These are phyloP conservation scores for Pythium folliculosum DNA, from an alignment of 352 stramenopile species.

Conservation along the genomic window DNA sequence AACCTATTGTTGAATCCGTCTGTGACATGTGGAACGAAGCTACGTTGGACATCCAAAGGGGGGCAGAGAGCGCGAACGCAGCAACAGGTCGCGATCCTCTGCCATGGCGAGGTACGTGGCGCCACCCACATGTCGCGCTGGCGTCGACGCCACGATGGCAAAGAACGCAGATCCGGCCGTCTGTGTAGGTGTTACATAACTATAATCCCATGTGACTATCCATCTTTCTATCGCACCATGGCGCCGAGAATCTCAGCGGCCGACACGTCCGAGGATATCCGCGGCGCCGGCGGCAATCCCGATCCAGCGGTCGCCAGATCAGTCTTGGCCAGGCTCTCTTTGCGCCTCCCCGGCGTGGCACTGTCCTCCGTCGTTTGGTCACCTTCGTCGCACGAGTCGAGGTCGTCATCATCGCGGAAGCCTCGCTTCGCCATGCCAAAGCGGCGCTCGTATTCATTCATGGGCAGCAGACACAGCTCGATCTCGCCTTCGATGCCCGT, in stretches of 20 bases:
- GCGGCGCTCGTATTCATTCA: slow-evolving; percentile 71
- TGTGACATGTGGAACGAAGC: slow-evolving; percentile 19
- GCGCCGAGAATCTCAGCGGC: background rate
- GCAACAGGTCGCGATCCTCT: too few species aligned
- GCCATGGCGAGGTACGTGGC: too few species aligned
- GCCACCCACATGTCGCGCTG: background rate
- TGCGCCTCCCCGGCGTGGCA: background rate
- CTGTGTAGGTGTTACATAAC: background rate
- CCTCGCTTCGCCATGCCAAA: slow-evolving; percentile 45
- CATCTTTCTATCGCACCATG: background rate
- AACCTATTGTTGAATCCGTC: background rate
- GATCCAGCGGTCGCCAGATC: background rate
- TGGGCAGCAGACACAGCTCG: slow-evolving; percentile 79
- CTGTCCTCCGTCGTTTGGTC: slow-evolving; percentile 2
- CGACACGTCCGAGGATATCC: background rate
- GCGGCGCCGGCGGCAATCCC: background rate
- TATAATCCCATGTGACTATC: background rate
- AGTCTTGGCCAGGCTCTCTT: background rate
- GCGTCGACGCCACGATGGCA: background rate
- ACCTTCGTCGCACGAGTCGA: slow-evolving; percentile 20
- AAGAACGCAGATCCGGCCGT: background rate
- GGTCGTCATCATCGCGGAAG: slow-evolving; percentile 20
- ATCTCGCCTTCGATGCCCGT: slow-evolving; percentile 66
- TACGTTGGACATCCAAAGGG: background rate
- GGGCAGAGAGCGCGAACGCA: background rate